Percentiles rank a stretch among this genome's conserved stretches.
Evolutionary conservation across 352 stramenopile genomes (phyloP).

Genomic region (Pythium biforme): DNA sequence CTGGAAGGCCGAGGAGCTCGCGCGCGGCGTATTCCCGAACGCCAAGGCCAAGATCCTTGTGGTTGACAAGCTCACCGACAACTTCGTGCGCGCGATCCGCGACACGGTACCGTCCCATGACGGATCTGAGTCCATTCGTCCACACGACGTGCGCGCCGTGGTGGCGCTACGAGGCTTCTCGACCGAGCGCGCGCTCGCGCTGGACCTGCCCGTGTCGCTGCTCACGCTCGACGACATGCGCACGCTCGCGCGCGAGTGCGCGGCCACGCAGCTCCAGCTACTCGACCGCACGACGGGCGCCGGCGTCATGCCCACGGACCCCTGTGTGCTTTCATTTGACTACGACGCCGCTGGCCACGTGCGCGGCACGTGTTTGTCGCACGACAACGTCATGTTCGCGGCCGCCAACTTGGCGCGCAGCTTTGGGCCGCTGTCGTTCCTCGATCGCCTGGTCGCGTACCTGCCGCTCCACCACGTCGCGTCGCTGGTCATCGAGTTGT

Average conservation of each 20-base stretch:
- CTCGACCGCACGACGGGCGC: conserved; percentile 27
- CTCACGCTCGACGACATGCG: conserved; percentile 46
- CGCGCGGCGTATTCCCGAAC: conserved; percentile 48
- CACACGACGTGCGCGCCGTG: conserved; percentile 42
- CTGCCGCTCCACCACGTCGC: conserved; percentile 67
- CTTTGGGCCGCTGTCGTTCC: conserved; percentile 48
- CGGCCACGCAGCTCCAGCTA: conserved; percentile 21
- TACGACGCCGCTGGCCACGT: conserved; percentile 55
- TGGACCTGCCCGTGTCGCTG: conserved; percentile 41
- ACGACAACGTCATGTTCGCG: conserved; percentile 86
- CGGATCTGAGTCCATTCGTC: neutral
- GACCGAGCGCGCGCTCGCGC: conserved; percentile 15
- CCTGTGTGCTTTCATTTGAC: conserved; percentile 59
- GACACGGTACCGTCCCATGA: conserved; percentile 19
- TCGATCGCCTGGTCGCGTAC: conserved; percentile 65
- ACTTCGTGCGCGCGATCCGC: conserved; percentile 41
- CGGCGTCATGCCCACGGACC: conserved; percentile 38
- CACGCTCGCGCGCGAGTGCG: conserved; percentile 28
- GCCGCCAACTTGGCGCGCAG: conserved; percentile 55
- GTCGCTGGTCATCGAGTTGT: conserved; percentile 73
- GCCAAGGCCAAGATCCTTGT: conserved; percentile 57
- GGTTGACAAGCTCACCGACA: conserved; percentile 48
- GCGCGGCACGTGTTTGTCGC: conserved; percentile 57
- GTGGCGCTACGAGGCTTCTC: conserved; percentile 39
- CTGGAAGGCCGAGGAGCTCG: conserved; percentile 55